Evolutionary conservation across 768 basidiomycete genomes (phyloP).

Genomic region (Boletus rex-veris): DNA sequence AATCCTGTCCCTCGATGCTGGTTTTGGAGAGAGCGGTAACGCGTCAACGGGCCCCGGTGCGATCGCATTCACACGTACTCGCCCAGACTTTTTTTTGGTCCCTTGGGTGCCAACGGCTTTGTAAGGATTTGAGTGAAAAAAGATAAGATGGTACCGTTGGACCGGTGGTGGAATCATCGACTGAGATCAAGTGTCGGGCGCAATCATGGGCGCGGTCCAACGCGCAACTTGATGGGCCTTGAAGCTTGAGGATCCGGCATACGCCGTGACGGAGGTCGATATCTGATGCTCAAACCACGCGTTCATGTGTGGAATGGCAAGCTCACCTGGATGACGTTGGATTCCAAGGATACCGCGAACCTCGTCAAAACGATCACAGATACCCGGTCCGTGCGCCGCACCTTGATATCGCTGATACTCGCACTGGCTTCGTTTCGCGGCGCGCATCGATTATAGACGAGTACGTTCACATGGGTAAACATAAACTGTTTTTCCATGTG

Average conservation of each 20-base stretch:
- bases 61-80: conserved; percentile 54
- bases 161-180: conserved; percentile 53
- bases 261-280: conserved; percentile 43
- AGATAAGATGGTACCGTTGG: conserved; percentile 52
- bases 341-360: conserved; percentile 52
- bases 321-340: conserved; percentile 59
- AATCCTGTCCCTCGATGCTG: conserved; percentile 33
- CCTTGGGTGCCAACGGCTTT: conserved; percentile 49
- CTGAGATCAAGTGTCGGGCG: conserved; percentile 15
- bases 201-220: conserved; percentile 5
- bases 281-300: conserved; percentile 36
- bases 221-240: not conserved
- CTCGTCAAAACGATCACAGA: conserved; percentile 38
- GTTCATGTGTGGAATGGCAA: conserved; percentile 54
- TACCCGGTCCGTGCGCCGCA: too few relatives aligned
- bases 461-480: conserved; percentile 48
- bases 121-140: conserved; percentile 42
- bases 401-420: too few relatives aligned
- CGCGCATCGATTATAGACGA: conserved; percentile 47
- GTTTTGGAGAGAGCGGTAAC: conserved; percentile 45
- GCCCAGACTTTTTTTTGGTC: too few relatives aligned
- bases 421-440: too few relatives aligned
- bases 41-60: conserved; percentile 47
- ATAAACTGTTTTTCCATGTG: conserved; percentile 36
- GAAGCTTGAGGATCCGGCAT: conserved; percentile 15